phyloP scores from a whole-genome alignment of 805 yeast genomes.

The Cephaloascus fragrans region DNA sequence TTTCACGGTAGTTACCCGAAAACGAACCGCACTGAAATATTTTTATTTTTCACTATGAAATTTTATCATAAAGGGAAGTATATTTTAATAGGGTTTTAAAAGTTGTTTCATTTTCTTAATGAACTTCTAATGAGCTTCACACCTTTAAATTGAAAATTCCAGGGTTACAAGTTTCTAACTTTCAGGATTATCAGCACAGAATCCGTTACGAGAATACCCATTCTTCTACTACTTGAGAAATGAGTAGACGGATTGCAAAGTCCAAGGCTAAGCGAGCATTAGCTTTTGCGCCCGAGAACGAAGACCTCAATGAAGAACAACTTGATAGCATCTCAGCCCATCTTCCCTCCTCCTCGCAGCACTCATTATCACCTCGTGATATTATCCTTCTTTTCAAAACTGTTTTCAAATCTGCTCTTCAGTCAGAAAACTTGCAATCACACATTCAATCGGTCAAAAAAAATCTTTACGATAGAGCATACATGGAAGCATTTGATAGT shows the following conservation, averaged over 20 bases:
- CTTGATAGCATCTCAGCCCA: neutral
- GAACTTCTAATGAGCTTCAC: constrained; percentile 3
- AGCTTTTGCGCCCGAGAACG: too few species aligned
- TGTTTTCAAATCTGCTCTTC: constrained; percentile 21
- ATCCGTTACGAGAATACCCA: too few species aligned
- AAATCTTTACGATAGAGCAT: constrained; percentile 61
- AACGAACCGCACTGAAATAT: constrained; percentile 2
- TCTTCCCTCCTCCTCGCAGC: constrained; percentile 23
- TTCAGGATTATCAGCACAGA: too few species aligned
- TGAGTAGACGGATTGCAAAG: constrained; percentile 23
- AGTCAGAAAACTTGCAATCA: constrained; percentile 22
- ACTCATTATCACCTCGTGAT: constrained; percentile 21
- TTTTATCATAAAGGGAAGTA: neutral
- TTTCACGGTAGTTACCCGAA: neutral
- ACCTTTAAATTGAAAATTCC: too few species aligned
- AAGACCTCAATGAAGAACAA: neutral
- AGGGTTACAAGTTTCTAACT: too few species aligned
- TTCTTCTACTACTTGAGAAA: too few species aligned
- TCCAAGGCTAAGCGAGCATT: constrained; percentile 14
- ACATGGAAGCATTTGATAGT: constrained; percentile 55
- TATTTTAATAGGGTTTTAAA: constrained; percentile 1
- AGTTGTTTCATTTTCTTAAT: constrained; percentile 1
- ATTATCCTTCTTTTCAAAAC: constrained; percentile 25
- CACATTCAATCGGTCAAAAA: constrained; percentile 64
- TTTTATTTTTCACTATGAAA: neutral